Conservation (phyloP, 768 basidiomycete species). For the Amanita subjunquillea region DNA sequence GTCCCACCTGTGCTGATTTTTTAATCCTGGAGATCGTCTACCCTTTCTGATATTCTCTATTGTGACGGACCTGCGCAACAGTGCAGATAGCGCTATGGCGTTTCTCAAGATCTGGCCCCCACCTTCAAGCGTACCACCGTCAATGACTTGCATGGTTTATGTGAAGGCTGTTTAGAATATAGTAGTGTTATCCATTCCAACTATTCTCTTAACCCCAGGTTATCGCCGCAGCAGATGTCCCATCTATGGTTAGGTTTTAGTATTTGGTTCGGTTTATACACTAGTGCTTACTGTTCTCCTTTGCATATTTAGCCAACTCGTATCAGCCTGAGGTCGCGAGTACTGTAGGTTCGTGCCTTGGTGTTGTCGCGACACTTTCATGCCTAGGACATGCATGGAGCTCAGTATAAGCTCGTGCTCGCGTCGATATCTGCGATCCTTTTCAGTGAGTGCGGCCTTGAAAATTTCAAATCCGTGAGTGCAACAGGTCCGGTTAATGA, state of each 20-base stretch:
- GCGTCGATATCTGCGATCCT: conserved; percentile 48
- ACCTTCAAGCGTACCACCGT: conserved; percentile 44
- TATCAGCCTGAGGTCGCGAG: conserved; percentile 32
- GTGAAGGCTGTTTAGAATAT: neutral
- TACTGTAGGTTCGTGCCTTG: conserved; percentile 37
- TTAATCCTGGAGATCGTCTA: conserved; percentile 54
- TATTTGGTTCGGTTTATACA: neutral
- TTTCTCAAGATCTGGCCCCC: conserved; percentile 73
- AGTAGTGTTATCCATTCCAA: neutral
- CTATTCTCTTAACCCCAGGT: neutral
- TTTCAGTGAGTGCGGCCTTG: conserved; percentile 32
- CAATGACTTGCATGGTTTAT: conserved; percentile 18
- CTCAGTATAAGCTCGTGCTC: conserved; percentile 81
- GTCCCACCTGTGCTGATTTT: conserved; percentile 68
- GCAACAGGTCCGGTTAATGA: neutral
- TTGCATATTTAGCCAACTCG: conserved; percentile 64
- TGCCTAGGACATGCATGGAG: conserved; percentile 61
- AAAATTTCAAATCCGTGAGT: neutral
- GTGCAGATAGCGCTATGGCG: conserved; percentile 51
- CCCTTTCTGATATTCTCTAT: conserved; percentile 52
- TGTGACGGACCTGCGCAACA: conserved; percentile 48
- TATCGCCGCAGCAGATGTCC: conserved; percentile 2
- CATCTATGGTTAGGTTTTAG: neutral
- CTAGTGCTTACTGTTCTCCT: conserved; percentile 33
- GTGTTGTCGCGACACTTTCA: conserved; percentile 52